Evolutionary conservation across 2,329 filamentous ascomycete species (phyloP).

Genomic region (Dothideomycetes sp.): DNA sequence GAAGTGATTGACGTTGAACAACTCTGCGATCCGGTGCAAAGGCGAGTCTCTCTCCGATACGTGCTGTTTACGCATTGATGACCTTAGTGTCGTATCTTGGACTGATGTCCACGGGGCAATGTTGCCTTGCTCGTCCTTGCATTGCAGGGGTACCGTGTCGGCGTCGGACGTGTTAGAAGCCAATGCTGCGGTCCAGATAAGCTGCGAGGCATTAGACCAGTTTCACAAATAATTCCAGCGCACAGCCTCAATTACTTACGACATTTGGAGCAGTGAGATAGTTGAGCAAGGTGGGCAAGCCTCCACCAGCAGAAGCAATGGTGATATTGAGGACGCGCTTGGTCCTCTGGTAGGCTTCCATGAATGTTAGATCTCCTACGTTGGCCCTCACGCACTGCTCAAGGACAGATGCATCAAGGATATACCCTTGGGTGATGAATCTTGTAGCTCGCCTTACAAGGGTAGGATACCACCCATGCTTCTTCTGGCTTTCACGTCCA

Average conservation of each 20-base stretch:
- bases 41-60: conserved; percentile 57
- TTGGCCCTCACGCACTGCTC: conserved; percentile 78
- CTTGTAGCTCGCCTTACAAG: conserved; percentile 55
- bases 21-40: conserved; percentile 62
- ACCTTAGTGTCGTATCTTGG: conserved; percentile 51
- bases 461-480: conserved; percentile 39
- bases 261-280: conserved; percentile 90
- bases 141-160: conserved; percentile 60
- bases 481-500: conserved; percentile 12
- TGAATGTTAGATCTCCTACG: conserved; percentile 81
- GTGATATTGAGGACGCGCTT: conserved; percentile 88
- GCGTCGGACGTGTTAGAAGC: conserved; percentile 61
- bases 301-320: conserved; percentile 61
- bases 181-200: conserved; percentile 71
- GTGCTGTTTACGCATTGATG: conserved; percentile 52
- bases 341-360: conserved; percentile 78
- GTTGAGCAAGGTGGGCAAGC: conserved; percentile 76
- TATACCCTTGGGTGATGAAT: conserved; percentile 67
- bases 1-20: conserved; percentile 92
- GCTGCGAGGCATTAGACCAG: conserved; percentile 32
- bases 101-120: conserved; percentile 63
- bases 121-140: conserved; percentile 63
- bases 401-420: conserved; percentile 70
- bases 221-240: not conserved
- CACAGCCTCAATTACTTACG: conserved; percentile 39